Evolutionary conservation across 495 filamentous ascomycete species (phyloP).

Genomic region (Neurospora sp.): DNA sequence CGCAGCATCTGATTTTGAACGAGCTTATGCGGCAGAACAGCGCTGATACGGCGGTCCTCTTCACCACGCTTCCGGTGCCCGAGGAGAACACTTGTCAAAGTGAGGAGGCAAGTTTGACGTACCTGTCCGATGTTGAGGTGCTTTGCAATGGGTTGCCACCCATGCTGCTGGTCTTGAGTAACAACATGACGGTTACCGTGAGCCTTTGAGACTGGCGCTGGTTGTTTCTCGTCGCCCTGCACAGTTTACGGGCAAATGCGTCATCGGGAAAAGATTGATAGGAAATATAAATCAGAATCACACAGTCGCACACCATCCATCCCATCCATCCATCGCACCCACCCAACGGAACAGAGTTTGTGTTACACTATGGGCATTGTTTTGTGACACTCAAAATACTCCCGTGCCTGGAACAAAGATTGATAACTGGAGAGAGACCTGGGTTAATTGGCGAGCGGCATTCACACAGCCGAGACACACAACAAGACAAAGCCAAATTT

Average conservation of each 20-base stretch:
- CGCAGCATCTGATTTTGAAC: conserved; percentile 78
- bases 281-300: not conserved
- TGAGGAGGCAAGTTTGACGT: conserved; percentile 57
- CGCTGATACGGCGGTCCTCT: conserved; percentile 65
- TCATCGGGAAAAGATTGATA: not conserved
- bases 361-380: not conserved
- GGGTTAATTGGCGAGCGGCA: not conserved
- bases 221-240: not conserved
- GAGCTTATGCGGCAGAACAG: conserved; percentile 67
- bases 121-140: conserved; percentile 69
- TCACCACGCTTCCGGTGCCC: conserved; percentile 72
- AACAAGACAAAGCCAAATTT: not conserved
- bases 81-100: conserved; percentile 62
- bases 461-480: not conserved
- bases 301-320: not conserved
- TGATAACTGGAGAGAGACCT: not conserved
- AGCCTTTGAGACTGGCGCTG: conserved; percentile 42
- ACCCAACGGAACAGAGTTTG: not conserved
- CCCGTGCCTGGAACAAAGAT: not conserved
- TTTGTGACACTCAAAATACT: not conserved
- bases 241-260: not conserved
- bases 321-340: not conserved
- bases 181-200: conserved; percentile 86
- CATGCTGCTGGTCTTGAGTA: conserved; percentile 70
- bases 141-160: conserved; percentile 59